phyloP scores from a whole-genome alignment of 352 stramenopile genomes.

The Hyphochytrium catenoides region DNA sequence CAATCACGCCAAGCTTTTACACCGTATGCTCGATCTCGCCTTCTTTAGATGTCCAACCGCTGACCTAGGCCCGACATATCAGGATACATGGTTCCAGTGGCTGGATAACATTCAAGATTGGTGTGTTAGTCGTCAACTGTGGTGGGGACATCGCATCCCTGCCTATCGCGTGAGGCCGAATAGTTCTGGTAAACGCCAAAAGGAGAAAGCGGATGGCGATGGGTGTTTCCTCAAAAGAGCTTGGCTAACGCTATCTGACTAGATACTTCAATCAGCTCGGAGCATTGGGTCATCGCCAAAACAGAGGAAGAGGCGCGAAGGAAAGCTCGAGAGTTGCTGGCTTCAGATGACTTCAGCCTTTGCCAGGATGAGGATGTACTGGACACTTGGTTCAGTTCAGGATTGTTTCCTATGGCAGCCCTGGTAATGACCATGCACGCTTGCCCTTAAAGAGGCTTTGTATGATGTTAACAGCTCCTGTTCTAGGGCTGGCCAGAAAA shows the following conservation, averaged over 20 bases:
- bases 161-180: constrained; percentile 65
- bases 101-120: constrained; percentile 98
- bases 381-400: constrained; percentile 99
- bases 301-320: constrained; percentile 64
- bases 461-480: too few relatives aligned
- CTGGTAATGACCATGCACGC: constrained; percentile 34
- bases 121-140: constrained; percentile 96
- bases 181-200: constrained; percentile 2
- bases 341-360: constrained; percentile 35
- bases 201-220: constrained; percentile 14
- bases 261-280: constrained; percentile 33
- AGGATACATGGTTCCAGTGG: constrained; percentile 88
- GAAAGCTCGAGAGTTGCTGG: constrained; percentile 61
- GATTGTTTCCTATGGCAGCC: constrained; percentile 74
- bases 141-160: constrained; percentile 98
- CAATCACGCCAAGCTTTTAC: constrained; percentile 81
- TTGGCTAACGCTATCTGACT: too few relatives aligned
- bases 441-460: constrained; percentile 40
- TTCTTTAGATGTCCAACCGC: not conserved
- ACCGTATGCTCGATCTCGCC: not conserved
- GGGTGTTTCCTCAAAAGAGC: too few relatives aligned
- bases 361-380: constrained; percentile 95
- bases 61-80: not conserved
- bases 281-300: constrained; percentile 84
- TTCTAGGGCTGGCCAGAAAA: too few relatives aligned